Base-by-base conservation (phyloP, 2,329 filamentous ascomycete species). In the Phaeosphaeriaceae sp. region DNA sequence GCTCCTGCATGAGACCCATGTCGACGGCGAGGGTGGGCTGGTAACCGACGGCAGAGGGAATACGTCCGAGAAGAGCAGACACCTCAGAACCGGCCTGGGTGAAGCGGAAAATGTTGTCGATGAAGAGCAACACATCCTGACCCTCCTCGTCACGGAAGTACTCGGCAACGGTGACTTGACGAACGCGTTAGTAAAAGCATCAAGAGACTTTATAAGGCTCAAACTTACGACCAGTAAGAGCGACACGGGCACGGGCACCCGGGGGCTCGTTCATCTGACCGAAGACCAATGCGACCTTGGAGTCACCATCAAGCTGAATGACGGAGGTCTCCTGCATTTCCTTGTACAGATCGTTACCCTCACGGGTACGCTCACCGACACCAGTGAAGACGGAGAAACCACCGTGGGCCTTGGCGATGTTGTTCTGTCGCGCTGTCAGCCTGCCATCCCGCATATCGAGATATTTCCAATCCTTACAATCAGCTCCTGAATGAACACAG, bases 181-280 rank as follows among this genome's bases (percentile, higher is more conserved):
- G 6, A 36, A 7, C 13, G 13, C 31, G 31, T 36, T 36, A 36
- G 31, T 11, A 36, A 7, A 7, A 15, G 3, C 31, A 11, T 36
- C 31, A 36, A 3, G 13, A 36, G 11, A 13, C 6, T 7, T 36
- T 36, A 11, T 7, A 36, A 3, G 13, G 13, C 13, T 13, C 3
- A 15, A 36, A 36, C 31, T 11, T 36, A 84, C n/a, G n/a, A n/a
- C 93, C 94, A 81, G 95, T 99, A 79, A 99, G 90, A 77, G 95
- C 95, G 78, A 99, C 95, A 96, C 95, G 94, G 80, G 95, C 95
- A 93, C 95, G 95, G 79, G 95, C 95, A 88, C 95, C 95, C 68
- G 95, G 95, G 81, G 95, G 95, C 87, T 99, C 95, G 89, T 99
- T 99, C 95, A 99, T 99, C 88, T 99, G 95, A 88, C 95, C 95